A percentile compares a stretch with the other conserved stretches of the same genome.
phyloP scores from a whole-genome alignment of 306 rosid species.

The Abrus pulchellus region DNA sequence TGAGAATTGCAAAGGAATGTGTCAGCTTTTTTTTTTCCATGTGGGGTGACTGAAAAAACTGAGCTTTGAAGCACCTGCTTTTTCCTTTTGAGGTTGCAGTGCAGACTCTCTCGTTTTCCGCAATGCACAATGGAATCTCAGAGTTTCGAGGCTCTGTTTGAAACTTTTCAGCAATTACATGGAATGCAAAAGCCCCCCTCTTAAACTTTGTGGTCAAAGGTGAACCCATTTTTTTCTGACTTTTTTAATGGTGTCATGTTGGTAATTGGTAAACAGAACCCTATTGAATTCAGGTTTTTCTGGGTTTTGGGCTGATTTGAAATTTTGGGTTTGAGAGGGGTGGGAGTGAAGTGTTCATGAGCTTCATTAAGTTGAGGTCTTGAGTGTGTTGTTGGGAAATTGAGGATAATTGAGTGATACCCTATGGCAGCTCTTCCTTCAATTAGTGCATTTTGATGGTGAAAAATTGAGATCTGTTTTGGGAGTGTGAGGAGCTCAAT shows the following conservation, averaged over 20 bases:
- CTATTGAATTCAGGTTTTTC: slow-evolving; percentile 42
- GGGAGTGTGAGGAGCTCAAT: slow-evolving; percentile 46
- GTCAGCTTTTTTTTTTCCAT: slow-evolving; percentile 67
- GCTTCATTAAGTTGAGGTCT: slow-evolving; percentile 45
- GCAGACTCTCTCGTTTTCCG: slow-evolving; percentile 52
- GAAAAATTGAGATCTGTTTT: slow-evolving; percentile 60
- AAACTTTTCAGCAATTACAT: neutral
- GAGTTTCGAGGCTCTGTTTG: slow-evolving; percentile 62
- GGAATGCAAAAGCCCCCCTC: slow-evolving; percentile 43
- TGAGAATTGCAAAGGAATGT: slow-evolving; percentile 53
- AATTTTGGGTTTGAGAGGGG: slow-evolving; percentile 47
- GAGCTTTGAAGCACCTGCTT: slow-evolving; percentile 41
- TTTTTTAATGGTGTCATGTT: slow-evolving; percentile 32
- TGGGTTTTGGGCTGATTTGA: slow-evolving; percentile 44
- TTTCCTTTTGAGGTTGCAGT: slow-evolving; percentile 48
- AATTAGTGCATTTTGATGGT: slow-evolving; percentile 43
- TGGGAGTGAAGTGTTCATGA: slow-evolving; percentile 20
- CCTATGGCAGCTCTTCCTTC: slow-evolving; percentile 16
- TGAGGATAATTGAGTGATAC: slow-evolving; percentile 35
- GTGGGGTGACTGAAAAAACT: slow-evolving; percentile 43
- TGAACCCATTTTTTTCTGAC: slow-evolving; percentile 49
- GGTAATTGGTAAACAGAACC: slow-evolving; percentile 9
- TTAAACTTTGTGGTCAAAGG: slow-evolving; percentile 57
- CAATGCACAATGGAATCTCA: slow-evolving; percentile 67
- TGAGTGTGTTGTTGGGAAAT: slow-evolving; percentile 34